These are phyloP conservation scores for Leucogyrophana mollusca DNA, from an alignment of 768 basidiomycete genomes.

Conservation along the genomic window DNA sequence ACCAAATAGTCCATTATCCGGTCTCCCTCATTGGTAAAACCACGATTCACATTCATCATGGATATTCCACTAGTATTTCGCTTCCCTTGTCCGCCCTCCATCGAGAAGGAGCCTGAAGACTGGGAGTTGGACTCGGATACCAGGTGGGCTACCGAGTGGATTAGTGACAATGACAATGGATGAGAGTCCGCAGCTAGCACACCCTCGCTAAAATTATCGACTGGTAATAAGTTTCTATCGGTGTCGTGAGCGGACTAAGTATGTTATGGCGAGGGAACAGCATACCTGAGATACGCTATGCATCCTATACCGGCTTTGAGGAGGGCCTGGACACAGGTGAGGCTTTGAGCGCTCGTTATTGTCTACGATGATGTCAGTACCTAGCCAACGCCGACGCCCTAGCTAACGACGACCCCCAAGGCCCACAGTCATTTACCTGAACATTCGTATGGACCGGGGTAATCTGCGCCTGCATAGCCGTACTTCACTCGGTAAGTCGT, in stretches of 20 bases:
- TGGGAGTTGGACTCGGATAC: slow-evolving; percentile 27
- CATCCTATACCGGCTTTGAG: slow-evolving; percentile 72
- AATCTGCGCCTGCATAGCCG: slow-evolving; percentile 25
- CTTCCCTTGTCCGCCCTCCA: slow-evolving; percentile 30
- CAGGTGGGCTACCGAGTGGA: slow-evolving; percentile 18
- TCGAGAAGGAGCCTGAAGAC: slow-evolving; percentile 36
- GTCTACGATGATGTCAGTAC: slow-evolving; percentile 29
- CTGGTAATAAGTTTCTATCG: slow-evolving; percentile 68
- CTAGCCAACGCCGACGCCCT: neutral
- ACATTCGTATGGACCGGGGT: slow-evolving; percentile 15
- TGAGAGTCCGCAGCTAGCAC: slow-evolving; percentile 3
- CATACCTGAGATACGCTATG: slow-evolving; percentile 72
- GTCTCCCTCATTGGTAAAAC: slow-evolving; percentile 82
- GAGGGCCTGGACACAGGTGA: slow-evolving; percentile 70
- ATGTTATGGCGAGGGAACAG: neutral
- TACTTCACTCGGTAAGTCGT: too few relatives aligned
- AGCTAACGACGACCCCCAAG: too few relatives aligned
- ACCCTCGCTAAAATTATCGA: slow-evolving; percentile 78
- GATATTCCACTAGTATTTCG: slow-evolving; percentile 62
- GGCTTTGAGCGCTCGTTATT: slow-evolving; percentile 59
- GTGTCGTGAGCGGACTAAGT: slow-evolving; percentile 10
- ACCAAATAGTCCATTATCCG: slow-evolving; percentile 80
- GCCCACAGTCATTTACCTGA: slow-evolving; percentile 19
- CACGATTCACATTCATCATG: slow-evolving; percentile 72
- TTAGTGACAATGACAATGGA: neutral